Evolutionary conservation across 1,139 yeast genomes (phyloP).

Genomic region (Saccharomyces uvarum): DNA sequence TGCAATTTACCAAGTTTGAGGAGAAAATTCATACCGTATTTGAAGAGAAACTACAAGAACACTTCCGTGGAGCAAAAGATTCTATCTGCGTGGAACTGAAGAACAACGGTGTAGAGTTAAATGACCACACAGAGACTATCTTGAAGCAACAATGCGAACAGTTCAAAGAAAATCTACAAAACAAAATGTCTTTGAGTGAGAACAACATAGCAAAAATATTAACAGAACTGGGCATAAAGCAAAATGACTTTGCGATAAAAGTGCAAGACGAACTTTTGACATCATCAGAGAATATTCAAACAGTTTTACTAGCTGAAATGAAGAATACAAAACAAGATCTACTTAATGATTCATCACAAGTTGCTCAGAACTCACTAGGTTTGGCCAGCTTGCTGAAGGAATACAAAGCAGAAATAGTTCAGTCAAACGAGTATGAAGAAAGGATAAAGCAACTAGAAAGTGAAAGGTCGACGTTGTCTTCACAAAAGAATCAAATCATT

Average conservation of each 20-base stretch:
- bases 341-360: neutral
- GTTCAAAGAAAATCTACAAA: neutral
- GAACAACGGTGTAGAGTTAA: neutral
- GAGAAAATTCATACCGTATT: neutral
- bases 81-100: neutral
- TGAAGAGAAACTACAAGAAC: neutral
- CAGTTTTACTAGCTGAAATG: neutral
- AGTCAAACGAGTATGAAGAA: slow-evolving; percentile 7
- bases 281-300: neutral
- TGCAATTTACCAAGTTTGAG: neutral
- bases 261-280: slow-evolving; percentile 3
- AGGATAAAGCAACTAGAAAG: slow-evolving; percentile 9
- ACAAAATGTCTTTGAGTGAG: neutral
- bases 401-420: slow-evolving; percentile 5
- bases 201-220: neutral
- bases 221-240: slow-evolving; percentile 3
- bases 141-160: neutral
- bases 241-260: slow-evolving; percentile 3
- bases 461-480: slow-evolving; percentile 13
- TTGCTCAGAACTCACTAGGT: neutral
- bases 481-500: slow-evolving; percentile 26
- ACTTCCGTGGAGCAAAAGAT: neutral
- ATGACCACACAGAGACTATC: neutral
- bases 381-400: slow-evolving; percentile 2
- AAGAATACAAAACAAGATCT: neutral